These are phyloP conservation scores for Colletotrichum camelliae DNA, from an alignment of 2,329 filamentous ascomycete genomes.

Conservation along the genomic window DNA sequence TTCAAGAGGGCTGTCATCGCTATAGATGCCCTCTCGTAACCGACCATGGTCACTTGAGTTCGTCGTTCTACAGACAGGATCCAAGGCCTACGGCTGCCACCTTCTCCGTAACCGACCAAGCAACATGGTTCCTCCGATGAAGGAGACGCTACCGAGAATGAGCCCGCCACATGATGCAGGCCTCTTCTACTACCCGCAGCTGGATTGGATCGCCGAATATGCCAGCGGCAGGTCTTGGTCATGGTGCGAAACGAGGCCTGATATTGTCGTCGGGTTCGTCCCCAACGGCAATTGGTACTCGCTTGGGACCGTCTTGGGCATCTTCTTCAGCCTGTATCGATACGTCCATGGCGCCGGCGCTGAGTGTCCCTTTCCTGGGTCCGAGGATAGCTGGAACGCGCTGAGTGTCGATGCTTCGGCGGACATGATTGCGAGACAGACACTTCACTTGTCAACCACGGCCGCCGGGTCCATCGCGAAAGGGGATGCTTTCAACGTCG, in stretches of 20 bases:
- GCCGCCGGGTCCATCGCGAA: conserved; percentile 20
- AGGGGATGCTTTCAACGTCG: conserved; percentile 29
- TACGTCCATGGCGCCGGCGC: conserved; percentile 41
- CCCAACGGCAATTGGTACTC: conserved; percentile 46
- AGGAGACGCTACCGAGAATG: conserved; percentile 36
- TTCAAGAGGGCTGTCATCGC: conserved; percentile 41
- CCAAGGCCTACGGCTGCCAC: conserved; percentile 46
- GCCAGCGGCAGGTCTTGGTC: conserved; percentile 41
- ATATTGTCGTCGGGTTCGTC: conserved; percentile 41
- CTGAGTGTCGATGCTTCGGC: conserved; percentile 43
- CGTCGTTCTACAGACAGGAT: conserved; percentile 38
- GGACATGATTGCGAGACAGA: conserved; percentile 38
- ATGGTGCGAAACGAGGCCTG: conserved; percentile 44
- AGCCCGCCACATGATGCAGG: conserved; percentile 36
- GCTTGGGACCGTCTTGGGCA: background rate
- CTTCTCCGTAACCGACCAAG: conserved; percentile 41
- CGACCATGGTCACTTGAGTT: conserved; percentile 43
- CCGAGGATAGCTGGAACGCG: conserved; percentile 38
- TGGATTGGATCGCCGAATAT: conserved; percentile 40
- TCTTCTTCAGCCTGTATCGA: conserved; percentile 39
- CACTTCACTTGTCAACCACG: conserved; percentile 23
- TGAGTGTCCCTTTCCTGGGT: conserved; percentile 42
- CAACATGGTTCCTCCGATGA: conserved; percentile 38
- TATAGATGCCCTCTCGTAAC: conserved; percentile 36
- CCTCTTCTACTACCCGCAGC: conserved; percentile 45